Base-by-base conservation (phyloP, 164 flowering plant species). In the Magnolia sinica region DNA sequence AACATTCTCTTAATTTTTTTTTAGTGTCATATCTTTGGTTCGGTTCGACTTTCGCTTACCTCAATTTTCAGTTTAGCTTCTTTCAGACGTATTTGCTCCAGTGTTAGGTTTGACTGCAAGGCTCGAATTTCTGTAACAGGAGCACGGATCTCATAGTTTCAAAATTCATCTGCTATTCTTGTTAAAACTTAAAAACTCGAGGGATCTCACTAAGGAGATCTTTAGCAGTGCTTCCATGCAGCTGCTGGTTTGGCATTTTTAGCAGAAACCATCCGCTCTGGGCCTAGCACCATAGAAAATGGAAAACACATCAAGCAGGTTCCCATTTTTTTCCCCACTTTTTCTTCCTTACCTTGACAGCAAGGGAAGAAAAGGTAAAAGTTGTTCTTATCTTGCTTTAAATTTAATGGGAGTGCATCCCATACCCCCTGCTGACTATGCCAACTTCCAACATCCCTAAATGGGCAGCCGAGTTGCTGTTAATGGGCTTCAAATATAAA, bases 51-150 rank as follows among this genome's bases (percentile, higher is more conserved):
- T 55, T 16, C 13, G 73, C 73, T 65, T 75, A 91, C 98, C 94
- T 91, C 94, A 31, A 71, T 81, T 69, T 79, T 83, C 29, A 93
- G 84, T 80, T 86, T 86, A 27, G 76, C 85, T 80, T 89, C 85
- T 80, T 85, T 91, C 50, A 86, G 83, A 27, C 64, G 81, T 66
- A 96, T 91, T 81, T 96, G 87, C 74, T 94, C 90, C 77, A 96
- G 79, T 8, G 97, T 92, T 76, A 96, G 80, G 83, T 89, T 96
- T 74, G 97, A 89, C 84, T 96, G 96, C 85, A 96, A 79, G 58
- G 84, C 82, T 85, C 82, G 88, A 67, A 91, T 87, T 84, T 94
- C 97, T 96, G 91, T 82, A 84, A 75, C 13, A 20, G 65, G 14
- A 7, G 9, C 65, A 76, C 22, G 10, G 50, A 52, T n/a, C 61